These are phyloP conservation scores for Articulospora tetracladia DNA, from an alignment of 495 filamentous ascomycete genomes.

Conservation along the genomic window DNA sequence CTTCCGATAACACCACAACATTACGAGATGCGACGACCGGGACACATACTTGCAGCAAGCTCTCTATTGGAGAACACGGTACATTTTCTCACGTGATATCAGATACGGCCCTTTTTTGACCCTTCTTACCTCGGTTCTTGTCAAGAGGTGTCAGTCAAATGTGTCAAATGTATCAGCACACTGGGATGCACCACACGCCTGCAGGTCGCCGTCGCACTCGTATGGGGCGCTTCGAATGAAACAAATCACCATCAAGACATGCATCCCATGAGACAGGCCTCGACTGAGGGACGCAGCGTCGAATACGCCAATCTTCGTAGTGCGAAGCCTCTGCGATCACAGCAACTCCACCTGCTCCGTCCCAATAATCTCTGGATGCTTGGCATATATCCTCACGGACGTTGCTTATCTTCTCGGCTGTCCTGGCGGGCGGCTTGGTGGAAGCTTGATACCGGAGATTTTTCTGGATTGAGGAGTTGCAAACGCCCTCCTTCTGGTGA, in stretches of 20 bases:
- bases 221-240: too few relatives aligned
- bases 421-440: background rate
- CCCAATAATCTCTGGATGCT: background rate
- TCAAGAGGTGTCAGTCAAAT: background rate
- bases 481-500: background rate
- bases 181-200: too few relatives aligned
- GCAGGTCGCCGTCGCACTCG: too few relatives aligned
- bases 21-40: too few relatives aligned
- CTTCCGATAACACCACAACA: too few relatives aligned
- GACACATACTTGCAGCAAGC: too few relatives aligned
- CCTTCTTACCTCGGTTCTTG: background rate
- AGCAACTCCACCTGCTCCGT: background rate
- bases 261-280: too few relatives aligned
- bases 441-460: background rate
- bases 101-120: background rate
- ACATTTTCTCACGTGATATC: background rate
- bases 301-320: background rate
- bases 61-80: too few relatives aligned
- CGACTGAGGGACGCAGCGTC: too few relatives aligned
- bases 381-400: background rate
- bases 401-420: background rate
- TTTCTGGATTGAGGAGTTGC: background rate
- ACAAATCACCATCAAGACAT: too few relatives aligned
- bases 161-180: too few relatives aligned
- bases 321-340: background rate